phyloP scores from a whole-genome alignment of 2,329 filamentous ascomycete species.

The Geosmithia putterillii region DNA sequence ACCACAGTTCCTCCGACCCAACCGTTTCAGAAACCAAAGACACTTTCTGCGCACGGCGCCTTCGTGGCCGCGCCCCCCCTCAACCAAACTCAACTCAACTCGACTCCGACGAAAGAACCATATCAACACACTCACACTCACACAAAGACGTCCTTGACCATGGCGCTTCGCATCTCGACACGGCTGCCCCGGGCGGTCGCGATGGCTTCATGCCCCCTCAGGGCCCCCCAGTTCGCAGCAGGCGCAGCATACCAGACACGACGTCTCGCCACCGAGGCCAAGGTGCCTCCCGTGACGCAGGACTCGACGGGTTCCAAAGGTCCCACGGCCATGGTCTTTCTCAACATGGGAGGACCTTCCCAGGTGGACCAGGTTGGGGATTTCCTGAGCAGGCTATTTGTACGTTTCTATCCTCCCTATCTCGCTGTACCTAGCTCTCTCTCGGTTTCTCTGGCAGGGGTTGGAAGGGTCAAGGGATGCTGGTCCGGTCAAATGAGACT shows the following conservation, averaged over 20 bases:
- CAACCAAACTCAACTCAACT: too few relatives aligned
- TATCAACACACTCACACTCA: neutral
- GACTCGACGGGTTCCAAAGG: constrained; percentile 59
- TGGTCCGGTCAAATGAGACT: neutral
- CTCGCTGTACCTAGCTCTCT: too few relatives aligned
- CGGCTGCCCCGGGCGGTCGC: constrained; percentile 11
- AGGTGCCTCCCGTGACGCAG: constrained; percentile 67
- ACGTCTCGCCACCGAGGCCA: constrained; percentile 28
- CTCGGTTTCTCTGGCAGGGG: neutral
- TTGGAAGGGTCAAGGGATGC: neutral
- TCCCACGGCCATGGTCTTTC: constrained; percentile 93
- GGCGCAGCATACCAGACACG: constrained; percentile 12
- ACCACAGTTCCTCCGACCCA: too few relatives aligned
- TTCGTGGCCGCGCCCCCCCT: too few relatives aligned
- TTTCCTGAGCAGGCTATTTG: constrained; percentile 86
- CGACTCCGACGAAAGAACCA: neutral
- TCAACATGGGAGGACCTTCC: constrained; percentile 97
- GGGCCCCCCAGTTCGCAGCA: constrained; percentile 7
- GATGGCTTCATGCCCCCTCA: constrained; percentile 12
- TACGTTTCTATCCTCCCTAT: too few relatives aligned
- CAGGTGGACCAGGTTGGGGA: constrained; percentile 78
- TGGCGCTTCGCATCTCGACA: constrained; percentile 18
- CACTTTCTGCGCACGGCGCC: too few relatives aligned
- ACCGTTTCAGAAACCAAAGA: too few relatives aligned
- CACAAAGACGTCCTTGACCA: constrained; percentile 5